Evolutionary conservation across 257 asterid species (phyloP), one percentile per base, ranked within the genome.

Genomic region (Forsythia viridissima): DNA sequence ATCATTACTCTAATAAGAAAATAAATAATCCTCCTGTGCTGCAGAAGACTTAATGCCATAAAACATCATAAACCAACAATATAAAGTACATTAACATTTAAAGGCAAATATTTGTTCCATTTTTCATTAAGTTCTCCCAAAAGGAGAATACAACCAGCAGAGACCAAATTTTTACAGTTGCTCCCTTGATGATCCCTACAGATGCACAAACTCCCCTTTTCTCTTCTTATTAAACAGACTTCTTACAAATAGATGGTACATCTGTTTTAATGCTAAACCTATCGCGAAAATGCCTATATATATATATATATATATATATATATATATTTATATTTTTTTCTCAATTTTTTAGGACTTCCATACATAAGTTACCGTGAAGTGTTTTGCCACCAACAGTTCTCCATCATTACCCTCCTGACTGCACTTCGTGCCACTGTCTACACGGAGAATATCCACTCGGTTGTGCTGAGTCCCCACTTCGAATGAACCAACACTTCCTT

Each of bases 401-500:
- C 75, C 81, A 73, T 74, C 70, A 24, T 48, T 75, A 61, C 36
- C 69, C 13, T 82, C 87, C 80, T 87, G 82, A 76, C 88, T 70
- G 85, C 92, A 86, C 91, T 91, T 87, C 1, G 88, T 82, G 88
- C 89, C 84, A 76, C 78, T 71, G 72, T 85, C 57, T 76, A 79
- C 46, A 82, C 78, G 72, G 89, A 81, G 88, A 87, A 80, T 81
- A 81, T 72, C 52, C 72, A 43, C 70, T 68, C 80, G 91, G 90
- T 84, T 63, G 91, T 79, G 88, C 81, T 85, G 88, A 77, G 90
- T 87, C 86, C 98, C 97, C 98, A 89, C 90, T 91, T 93, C 87
- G 97, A 93, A 89, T 86, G 95, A 87, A 93, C 93, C 96, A 84
- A 85, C 97, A 85, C 90, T 84, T 82, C 85, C 90, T 86, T 75